Evolutionary conservation across 495 filamentous ascomycete genomes (phyloP), one percentile per base, ranked within the genome.

Genomic region (Aspergillus bridgeri): DNA sequence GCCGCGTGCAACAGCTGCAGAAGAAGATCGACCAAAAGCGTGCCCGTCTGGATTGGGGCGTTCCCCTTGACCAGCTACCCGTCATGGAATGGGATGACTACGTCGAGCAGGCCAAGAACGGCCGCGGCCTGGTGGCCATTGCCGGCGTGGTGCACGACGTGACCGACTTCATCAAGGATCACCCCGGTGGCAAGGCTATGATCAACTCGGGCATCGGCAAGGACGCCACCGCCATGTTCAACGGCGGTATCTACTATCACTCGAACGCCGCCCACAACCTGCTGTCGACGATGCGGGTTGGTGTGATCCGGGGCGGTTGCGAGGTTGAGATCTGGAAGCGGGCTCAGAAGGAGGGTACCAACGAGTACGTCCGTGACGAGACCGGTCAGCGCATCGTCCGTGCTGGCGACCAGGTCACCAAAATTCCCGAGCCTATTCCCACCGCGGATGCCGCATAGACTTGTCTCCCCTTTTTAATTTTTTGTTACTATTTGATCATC

Each of bases 311-410:
- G 53, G 94, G 94, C 64, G 94, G 94, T 46, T 92, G 90, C 69
- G 94, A 97, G 71, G 94, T 98, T 54, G 94, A 98, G 81, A 96
- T 98, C 81, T 97, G 94, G 94, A 97, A 97, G 84, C 90, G 90
- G 22, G 86, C 91, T 44, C 88, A 93, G 69, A 81, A 86, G 73
- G 93, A 97, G 78, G 90, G 25, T 45, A 53, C 92, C 65, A 80
- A 85, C 48, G 82, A 86, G 51, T 85, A 88, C 55, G 81, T 93
- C 60, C 90, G 88, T 64, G 95, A 98, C 68, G 87, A 83, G 7
- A 77, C 83, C 42, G 94, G 93, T 42, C 83, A 90, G 67, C 84
- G 86, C 53, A 90, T 98, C 64, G 83, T 96, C 66, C 89, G 95
- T 23, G 94, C 94, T 50, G 95, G 95, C 45, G 81, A 86, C 63